Evolutionary conservation across 1,139 yeast species (phyloP), one percentile per base, ranked within the genome.

Genomic region (Diutina scorzettiae): DNA sequence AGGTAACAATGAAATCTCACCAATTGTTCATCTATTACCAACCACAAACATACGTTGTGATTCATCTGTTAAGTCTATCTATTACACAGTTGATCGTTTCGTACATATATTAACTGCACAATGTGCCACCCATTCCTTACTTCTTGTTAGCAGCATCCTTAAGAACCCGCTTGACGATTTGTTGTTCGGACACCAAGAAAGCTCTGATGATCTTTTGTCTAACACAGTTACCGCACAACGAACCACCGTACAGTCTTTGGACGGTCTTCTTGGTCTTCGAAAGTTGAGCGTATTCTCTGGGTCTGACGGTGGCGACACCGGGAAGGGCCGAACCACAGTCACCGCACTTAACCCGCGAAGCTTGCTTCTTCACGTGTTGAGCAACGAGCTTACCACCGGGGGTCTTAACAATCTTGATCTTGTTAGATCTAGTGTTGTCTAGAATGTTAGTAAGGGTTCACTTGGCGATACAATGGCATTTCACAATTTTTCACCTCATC

Each of bases 211-310:
- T 81, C 81, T 96, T 85, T 73, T 87, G 95, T 81, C 86, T 87
- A 66, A 89, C 96, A 77, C 96, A 85, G 85, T 81, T 82, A 64
- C 95, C 95, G 76, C 96, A 87, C 78, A 93, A 80, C 63, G 94
- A 81, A 70, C 98, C 98, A 77, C 98, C 98, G 89, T 91, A 91
- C 63, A 96, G 89, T 81, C 98, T 91, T 69, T 89, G 89, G 59
- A 91, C 98, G 57, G 96, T 83, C 81, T 91, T 89, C 79, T 83
- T 85, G 64, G 96, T 85, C 78, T 82, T 87, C 58, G 96, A 86
- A 61, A 89, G 78, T 61, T 76, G 73, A 59, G 97, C 96, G 78
- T 84, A 87, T 74, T 85, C 78, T 76, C 96, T 84, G 77, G 98
- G 96, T 81, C 98, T 86, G 66, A 89, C 77, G 60, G 95, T 75